phyloP scores from a whole-genome alignment of 2,329 filamentous ascomycete species.

The Botrytis galanthina region DNA sequence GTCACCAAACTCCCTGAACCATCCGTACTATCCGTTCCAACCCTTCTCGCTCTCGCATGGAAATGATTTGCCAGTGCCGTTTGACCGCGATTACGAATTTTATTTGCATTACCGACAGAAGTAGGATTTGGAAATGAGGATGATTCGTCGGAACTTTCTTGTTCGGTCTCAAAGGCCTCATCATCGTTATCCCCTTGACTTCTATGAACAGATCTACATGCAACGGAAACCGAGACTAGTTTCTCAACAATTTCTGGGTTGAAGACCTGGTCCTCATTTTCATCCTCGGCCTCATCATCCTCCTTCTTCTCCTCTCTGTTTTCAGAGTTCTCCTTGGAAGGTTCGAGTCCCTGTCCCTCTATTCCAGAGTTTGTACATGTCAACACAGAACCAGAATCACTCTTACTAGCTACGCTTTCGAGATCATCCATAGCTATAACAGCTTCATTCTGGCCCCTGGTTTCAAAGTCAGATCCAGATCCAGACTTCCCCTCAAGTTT shows the following conservation, averaged over 20 bases:
- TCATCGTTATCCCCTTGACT: not conserved
- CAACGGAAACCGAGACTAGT: not conserved
- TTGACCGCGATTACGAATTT: not conserved
- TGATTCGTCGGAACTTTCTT: not conserved
- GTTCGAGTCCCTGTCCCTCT: not conserved
- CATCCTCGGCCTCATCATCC: not conserved
- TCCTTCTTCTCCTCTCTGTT: not conserved
- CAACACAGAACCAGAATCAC: not conserved
- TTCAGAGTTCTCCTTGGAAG: fast-evolving
- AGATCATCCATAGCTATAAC: not conserved
- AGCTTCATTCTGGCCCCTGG: not conserved
- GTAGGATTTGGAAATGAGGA: not conserved
- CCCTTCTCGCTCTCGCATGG: not conserved
- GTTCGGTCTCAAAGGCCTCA: not conserved
- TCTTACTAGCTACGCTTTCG: not conserved
- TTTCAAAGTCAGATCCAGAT: not conserved
- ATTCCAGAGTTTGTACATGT: not conserved
- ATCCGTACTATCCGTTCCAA: not conserved
- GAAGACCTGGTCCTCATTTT: not conserved
- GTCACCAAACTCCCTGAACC: not conserved
- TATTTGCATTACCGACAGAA: not conserved
- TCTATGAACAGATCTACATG: not conserved
- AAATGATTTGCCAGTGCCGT: slow-evolving; percentile 9
- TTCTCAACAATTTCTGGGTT: not conserved
- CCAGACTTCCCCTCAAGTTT: not conserved